Percentiles rank a stretch among this genome's conserved stretches.
These are phyloP conservation scores for Hypoxylon sp. DNA, from an alignment of 2,329 filamentous ascomycete genomes.

Conservation along the genomic window DNA sequence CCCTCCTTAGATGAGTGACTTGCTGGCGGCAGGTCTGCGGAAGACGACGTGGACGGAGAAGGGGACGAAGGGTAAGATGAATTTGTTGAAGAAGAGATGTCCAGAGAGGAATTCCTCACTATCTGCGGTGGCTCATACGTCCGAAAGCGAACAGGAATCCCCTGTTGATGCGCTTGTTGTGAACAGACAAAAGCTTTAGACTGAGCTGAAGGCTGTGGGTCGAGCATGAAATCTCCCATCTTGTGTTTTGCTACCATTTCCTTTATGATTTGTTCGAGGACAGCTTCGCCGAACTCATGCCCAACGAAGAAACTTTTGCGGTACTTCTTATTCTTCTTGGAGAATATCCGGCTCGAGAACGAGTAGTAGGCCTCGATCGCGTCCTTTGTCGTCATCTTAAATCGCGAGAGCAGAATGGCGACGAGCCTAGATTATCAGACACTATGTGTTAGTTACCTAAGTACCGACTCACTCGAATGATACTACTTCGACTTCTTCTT, in stretches of 20 bases:
- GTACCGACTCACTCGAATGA: background rate
- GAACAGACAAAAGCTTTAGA: slow-evolving; percentile 53
- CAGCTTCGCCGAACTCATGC: slow-evolving; percentile 53
- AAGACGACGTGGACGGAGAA: slow-evolving; percentile 3
- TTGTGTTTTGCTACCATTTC: slow-evolving; percentile 39
- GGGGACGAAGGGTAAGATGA: slow-evolving; percentile 3
- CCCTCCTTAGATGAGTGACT: background rate
- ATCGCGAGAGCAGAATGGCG: slow-evolving; percentile 63
- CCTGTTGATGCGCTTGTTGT: slow-evolving; percentile 34
- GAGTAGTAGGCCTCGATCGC: slow-evolving; percentile 60
- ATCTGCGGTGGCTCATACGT: slow-evolving; percentile 38
- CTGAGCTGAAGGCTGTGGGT: slow-evolving; percentile 31
- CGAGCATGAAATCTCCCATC: slow-evolving; percentile 46
- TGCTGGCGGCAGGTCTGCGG: background rate
- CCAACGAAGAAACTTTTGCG: slow-evolving; percentile 11
- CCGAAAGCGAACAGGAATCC: slow-evolving; percentile 36
- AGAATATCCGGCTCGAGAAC: slow-evolving; percentile 58
- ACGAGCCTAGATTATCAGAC: slow-evolving; percentile 57
- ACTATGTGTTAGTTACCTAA: slow-evolving; percentile 15
- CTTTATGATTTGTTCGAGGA: slow-evolving; percentile 54
- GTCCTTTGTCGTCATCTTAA: slow-evolving; percentile 62
- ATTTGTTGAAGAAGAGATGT: background rate
- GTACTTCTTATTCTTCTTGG: slow-evolving; percentile 45
- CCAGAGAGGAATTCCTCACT: background rate
- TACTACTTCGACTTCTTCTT: background rate